Conservation (phyloP, 768 basidiomycete species). For the Mycena indigotica region DNA sequence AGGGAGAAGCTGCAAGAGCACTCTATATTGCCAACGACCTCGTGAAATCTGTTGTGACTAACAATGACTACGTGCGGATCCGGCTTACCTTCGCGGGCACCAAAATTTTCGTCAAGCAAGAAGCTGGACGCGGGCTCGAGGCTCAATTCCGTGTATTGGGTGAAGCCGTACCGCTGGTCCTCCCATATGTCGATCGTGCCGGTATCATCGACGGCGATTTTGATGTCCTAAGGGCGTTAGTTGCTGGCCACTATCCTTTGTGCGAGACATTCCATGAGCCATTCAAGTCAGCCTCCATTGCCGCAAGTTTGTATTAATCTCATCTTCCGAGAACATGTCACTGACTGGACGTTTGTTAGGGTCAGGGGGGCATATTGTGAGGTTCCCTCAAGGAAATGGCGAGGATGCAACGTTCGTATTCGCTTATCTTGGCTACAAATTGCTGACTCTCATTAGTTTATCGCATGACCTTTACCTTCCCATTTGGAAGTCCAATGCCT, state of each 20-base stretch:
- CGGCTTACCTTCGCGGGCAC: conserved; percentile 93
- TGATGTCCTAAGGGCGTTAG: conserved; percentile 59
- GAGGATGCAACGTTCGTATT: conserved; percentile 57
- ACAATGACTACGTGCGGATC: conserved; percentile 83
- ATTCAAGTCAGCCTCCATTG: conserved; percentile 57
- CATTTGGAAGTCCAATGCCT: conserved; percentile 91
- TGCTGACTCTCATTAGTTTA: conserved; percentile 45
- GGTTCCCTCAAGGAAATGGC: conserved; percentile 58
- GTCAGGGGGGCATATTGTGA: conserved; percentile 71
- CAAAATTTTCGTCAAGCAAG: conserved; percentile 90
- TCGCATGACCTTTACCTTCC: conserved; percentile 87
- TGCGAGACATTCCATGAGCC: conserved; percentile 62
- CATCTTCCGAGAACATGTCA: conserved; percentile 6
- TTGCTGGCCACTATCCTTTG: conserved; percentile 81
- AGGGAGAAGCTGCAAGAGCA: conserved; percentile 69
- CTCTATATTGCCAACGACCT: conserved; percentile 87
- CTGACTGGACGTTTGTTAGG: conserved; percentile 31
- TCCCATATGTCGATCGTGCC: conserved; percentile 75
- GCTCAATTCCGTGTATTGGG: conserved; percentile 76
- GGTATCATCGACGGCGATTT: conserved; percentile 64
- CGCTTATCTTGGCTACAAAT: background rate
- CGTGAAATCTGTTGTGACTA: conserved; percentile 74
- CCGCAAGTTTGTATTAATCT: conserved; percentile 50
- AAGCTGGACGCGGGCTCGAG: conserved; percentile 61
- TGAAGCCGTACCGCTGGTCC: conserved; percentile 81